Percentiles rank a stretch among this genome's conserved stretches.
Conservation (phyloP, 2,329 filamentous ascomycete species). For the Exophiala alcalophila region DNA sequence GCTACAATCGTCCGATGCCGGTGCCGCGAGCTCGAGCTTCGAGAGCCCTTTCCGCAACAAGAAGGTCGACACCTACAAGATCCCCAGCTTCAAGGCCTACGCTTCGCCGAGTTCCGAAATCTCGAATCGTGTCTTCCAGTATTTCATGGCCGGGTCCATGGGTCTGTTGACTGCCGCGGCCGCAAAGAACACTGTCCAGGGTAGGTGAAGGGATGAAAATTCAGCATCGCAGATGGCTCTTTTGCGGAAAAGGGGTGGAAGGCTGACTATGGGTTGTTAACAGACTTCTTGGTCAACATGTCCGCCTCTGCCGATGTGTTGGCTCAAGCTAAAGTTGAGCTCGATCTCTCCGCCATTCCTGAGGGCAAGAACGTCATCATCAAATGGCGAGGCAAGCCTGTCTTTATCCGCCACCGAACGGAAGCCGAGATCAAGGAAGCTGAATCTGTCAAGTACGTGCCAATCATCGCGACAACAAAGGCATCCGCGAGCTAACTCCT, state of each 20-base stretch:
- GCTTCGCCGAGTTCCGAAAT: slow-evolving; percentile 64
- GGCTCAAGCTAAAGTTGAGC: slow-evolving; percentile 99
- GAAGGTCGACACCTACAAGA: slow-evolving; percentile 58
- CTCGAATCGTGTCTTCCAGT: slow-evolving; percentile 83
- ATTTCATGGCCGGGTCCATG: slow-evolving; percentile 98
- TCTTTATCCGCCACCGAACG: slow-evolving; percentile 99
- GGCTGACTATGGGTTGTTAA: slow-evolving; percentile 20
- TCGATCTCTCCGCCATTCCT: slow-evolving; percentile 86
- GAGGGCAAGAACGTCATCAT: slow-evolving; percentile 99
- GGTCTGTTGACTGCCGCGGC: slow-evolving; percentile 88
- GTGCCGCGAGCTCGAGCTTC: slow-evolving; percentile 44
- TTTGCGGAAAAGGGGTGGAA: slow-evolving; percentile 1
- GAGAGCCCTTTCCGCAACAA: slow-evolving; percentile 52
- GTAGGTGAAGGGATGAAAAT: slow-evolving; percentile 68
- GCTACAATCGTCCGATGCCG: slow-evolving; percentile 37
- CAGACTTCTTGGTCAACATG: slow-evolving; percentile 99
- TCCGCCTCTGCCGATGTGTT: slow-evolving; percentile 96
- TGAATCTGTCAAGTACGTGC: slow-evolving; percentile 68
- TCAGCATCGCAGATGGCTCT: too few species aligned
- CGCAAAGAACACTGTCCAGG: slow-evolving; percentile 96
- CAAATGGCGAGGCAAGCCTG: slow-evolving; percentile 99
- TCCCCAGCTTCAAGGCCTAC: slow-evolving; percentile 90
- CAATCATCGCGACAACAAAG: not conserved
- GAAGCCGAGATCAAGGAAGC: slow-evolving; percentile 89
- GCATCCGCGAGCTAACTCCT: slow-evolving; percentile 2